Evolutionary conservation across 768 basidiomycete species (phyloP), one percentile per base, ranked within the genome.

Genomic region (Galerina marginata): DNA sequence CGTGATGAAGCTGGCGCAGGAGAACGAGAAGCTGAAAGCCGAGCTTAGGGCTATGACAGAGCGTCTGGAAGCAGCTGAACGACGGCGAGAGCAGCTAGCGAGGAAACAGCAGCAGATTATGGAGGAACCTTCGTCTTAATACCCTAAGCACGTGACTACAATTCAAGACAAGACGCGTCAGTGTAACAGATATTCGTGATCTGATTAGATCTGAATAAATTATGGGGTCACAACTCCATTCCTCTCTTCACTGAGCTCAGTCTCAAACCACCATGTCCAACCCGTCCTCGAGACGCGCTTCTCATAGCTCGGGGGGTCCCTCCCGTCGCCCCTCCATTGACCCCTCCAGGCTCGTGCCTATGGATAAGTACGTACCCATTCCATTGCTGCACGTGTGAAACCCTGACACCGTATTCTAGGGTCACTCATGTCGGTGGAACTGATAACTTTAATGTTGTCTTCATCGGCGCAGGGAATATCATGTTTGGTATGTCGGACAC

Each of bases 381-480:
- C 64, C 59, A 11, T 62, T 58, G 56, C 36, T 50, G 50, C 46
- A 36, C 38, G 33, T 29, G 9, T 50, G 36, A 44, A 45, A 46
- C 56, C 45, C 58, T 62, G 46, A 52, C 61, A 26, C n/a, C 37
- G 4, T 42, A n/a, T 48, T 46, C n/a, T 59, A 88, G 84, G 71
- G 72, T 76, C 56, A 75, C 76, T 65, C 81, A 84, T 50, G 70
- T 87, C 55, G 80, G 79, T 55, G 89, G 87, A 14, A 75, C 85
- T 49, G 86, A 90, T 65, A 82, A 89, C 69, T 97, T 97, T 83
- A 96, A 97, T 73, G 89, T 99, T 55, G 87, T 96, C 72, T 95
- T 96, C 75, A 81, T 99, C 66, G 96, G 96, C 52, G 96, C 96
- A 26, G 96, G 95, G 14, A 96, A 97, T 78, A 96, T 98, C 79